These are phyloP conservation scores for Prunus mume DNA, from an alignment of 306 rosid genomes.

Conservation along the genomic window DNA sequence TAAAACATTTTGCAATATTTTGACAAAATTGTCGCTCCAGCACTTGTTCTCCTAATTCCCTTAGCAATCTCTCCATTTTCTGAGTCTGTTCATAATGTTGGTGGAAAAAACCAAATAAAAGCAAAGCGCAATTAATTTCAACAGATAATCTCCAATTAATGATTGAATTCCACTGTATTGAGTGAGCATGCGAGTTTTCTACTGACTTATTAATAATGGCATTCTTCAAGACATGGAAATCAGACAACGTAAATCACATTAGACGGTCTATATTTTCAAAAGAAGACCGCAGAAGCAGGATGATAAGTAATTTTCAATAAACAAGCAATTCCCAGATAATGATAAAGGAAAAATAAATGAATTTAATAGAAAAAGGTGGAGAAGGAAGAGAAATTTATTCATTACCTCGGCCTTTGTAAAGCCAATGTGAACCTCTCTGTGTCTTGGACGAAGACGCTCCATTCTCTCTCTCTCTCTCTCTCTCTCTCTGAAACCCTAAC, in stretches of 20 bases:
- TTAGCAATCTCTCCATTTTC: constrained; percentile 64
- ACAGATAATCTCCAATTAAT: neutral
- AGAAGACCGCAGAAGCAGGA: neutral
- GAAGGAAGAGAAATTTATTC: neutral
- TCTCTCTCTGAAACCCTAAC: constrained; percentile 13
- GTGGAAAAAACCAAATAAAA: neutral
- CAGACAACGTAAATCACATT: neutral
- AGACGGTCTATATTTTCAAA: neutral
- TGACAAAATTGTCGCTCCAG: constrained; percentile 51
- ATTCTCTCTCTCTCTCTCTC: constrained; percentile 19
- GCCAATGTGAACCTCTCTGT: constrained; percentile 55
- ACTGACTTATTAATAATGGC: neutral
- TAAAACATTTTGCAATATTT: constrained; percentile 51
- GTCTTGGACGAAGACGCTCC: constrained; percentile 95
- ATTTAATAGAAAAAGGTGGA: neutral
- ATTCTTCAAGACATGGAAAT: neutral
- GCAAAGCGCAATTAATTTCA: neutral
- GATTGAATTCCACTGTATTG: neutral
- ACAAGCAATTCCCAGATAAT: neutral
- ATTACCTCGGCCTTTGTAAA: constrained; percentile 79
- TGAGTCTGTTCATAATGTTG: constrained; percentile 47
- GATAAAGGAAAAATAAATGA: neutral
- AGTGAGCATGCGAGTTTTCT: no score
- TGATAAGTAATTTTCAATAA: no score
- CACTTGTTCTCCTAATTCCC: constrained; percentile 43